Conservation (phyloP, 106 monocot genomes). For the Phalaenopsis aphrodite region DNA sequence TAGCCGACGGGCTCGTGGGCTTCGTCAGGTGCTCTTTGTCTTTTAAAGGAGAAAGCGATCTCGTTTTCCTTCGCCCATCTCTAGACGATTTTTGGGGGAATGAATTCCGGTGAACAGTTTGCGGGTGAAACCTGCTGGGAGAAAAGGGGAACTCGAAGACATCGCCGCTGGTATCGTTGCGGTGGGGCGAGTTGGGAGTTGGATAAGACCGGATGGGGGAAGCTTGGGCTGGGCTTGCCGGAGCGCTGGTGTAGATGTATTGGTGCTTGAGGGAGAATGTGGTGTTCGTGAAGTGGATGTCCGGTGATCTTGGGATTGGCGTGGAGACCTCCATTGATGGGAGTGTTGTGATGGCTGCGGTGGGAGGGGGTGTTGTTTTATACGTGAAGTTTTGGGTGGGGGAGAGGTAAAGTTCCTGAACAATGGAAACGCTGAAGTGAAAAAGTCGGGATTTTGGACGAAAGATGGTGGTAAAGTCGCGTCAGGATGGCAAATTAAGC, state of each 20-base stretch:
- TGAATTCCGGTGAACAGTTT: not conserved
- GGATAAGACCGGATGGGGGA: not conserved
- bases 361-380: not conserved
- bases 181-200: not conserved
- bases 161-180: constrained; percentile 8
- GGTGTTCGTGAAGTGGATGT: constrained; percentile 14
- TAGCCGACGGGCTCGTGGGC: not conserved
- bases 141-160: constrained; percentile 31
- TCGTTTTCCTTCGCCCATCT: constrained; percentile 14
- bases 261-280: constrained; percentile 7
- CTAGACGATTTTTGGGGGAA: not conserved
- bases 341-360: not conserved
- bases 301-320: constrained; percentile 11
- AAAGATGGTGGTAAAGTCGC: too few species aligned
- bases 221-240: too few species aligned
- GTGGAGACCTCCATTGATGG: constrained; percentile 34
- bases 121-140: not conserved
- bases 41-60: constrained; percentile 47
- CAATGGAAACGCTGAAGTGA: not conserved
- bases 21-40: not conserved
- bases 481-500: too few species aligned
- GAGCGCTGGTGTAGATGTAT: constrained; percentile 36
- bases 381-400: not conserved
- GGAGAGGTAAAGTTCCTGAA: not conserved
- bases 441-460: not conserved